Evolutionary conservation across 495 filamentous ascomycete genomes (phyloP), one percentile per base, ranked within the genome.

Genomic region (Penicillium turbatum): DNA sequence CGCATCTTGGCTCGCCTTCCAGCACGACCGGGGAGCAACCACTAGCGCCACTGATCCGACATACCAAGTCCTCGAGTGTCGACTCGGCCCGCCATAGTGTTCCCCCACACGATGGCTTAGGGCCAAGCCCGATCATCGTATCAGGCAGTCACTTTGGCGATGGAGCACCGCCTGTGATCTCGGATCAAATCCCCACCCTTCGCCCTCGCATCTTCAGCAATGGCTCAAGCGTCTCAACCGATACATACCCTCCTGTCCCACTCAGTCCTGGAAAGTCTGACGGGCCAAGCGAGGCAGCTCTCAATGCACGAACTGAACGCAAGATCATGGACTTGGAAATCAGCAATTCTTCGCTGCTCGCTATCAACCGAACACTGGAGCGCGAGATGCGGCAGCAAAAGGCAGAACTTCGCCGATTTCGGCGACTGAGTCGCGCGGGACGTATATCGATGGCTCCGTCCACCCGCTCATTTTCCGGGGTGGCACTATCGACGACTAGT

Each of bases 251-350:
- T 11, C 63, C 67, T 8, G 67, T 64, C 19, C 64, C 71, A 24
- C 66, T 74, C 38, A 81, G 76, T 42, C 78, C 78, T 6, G 68
- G 70, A 0, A 78, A 75, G 37, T 63, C 69, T 4, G 69, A 76
- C 35, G 24, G 62, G 80, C 48, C 78, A 5, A 55, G 55, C 46
- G 89, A 91, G 34, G 71, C 85, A 8, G 90, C 91, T 2, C 79
- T 87, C 10, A 92, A 88, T 67, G 93, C 93, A 6, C 83, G 93
- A 13, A 84, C 88, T 6, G 93, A 97, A 69, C 84, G 93, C 51
- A 97, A 97, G 69, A 92, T 99, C 27, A 75, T 97, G 58, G 93
- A 99, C 66, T 75, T 99, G n/a, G 89, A 99, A 63, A 99, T 99
- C 54, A 95, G 88, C 55, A 99, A 99, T 59, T 92, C 90, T 2